Evolutionary conservation across 179 eudicot species (phyloP).

Genomic region (Silene noctiflora): DNA sequence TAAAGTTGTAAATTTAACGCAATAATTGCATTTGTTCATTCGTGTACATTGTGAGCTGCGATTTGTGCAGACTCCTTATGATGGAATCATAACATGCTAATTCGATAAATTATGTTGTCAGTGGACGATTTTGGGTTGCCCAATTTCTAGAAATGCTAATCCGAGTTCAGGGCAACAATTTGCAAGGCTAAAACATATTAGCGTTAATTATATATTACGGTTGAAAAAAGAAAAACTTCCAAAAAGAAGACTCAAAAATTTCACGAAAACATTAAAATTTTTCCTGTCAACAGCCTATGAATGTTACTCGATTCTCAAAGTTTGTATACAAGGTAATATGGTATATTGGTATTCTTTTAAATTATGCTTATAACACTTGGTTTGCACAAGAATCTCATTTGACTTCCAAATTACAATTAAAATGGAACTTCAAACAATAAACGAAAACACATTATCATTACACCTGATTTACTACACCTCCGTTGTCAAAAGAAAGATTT

Average conservation of each 20-base stretch:
- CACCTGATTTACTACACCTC: constrained; percentile 13
- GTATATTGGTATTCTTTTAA: not conserved
- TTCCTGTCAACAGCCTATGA: no score
- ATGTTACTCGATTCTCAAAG: not conserved
- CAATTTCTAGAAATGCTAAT: no score
- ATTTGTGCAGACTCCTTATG: no score
- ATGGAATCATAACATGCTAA: not conserved
- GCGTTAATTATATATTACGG: no score
- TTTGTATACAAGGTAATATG: not conserved
- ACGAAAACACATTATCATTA: not conserved
- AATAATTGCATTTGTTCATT: constrained; percentile 13
- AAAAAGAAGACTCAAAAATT: no score
- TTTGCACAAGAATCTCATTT: not conserved
- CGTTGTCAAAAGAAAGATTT: no score
- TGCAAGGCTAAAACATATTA: no score
- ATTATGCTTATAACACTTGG: not conserved
- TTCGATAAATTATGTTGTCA: no score
- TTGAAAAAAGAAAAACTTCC: no score
- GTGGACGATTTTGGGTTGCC: no score
- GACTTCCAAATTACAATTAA: not conserved
- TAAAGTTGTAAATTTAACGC: constrained; percentile 16
- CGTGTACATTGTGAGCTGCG: not conserved
- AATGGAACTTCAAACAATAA: not conserved
- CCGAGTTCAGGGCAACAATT: no score
- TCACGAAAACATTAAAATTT: no score